phyloP scores from a whole-genome alignment of 2,329 filamentous ascomycete genomes.

The Aspergillus ruber region DNA sequence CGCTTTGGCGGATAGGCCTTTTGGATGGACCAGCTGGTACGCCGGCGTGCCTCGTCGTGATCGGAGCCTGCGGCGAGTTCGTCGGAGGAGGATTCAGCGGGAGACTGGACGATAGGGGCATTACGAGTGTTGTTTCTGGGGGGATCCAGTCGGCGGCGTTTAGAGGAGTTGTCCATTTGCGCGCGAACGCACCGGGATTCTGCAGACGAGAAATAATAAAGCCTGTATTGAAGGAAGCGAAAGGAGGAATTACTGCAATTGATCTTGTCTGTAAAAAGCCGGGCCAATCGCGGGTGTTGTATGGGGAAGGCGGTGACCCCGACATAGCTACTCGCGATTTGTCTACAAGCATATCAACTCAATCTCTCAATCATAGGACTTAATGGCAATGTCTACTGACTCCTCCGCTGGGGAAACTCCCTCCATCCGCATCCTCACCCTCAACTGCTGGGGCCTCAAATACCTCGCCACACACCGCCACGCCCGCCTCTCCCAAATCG shows the following conservation, averaged over 20 bases:
- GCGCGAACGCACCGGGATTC: conserved; percentile 15
- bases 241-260: neutral
- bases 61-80: conserved; percentile 33
- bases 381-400: neutral
- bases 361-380: neutral
- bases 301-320: too few species aligned
- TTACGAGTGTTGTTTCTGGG: conserved; percentile 15
- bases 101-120: conserved; percentile 15
- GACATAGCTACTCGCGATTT: too few species aligned
- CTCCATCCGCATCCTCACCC: conserved; percentile 67
- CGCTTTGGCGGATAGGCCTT: conserved; percentile 26
- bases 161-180: conserved; percentile 9
- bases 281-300: too few species aligned
- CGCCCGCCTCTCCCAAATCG: conserved; percentile 77
- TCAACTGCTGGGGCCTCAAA: conserved; percentile 97
- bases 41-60: conserved; percentile 29
- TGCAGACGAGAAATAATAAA: conserved; percentile 5
- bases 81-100: conserved; percentile 33
- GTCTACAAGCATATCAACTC: too few species aligned
- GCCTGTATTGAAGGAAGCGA: neutral
- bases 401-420: too few species aligned
- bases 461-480: conserved; percentile 71
- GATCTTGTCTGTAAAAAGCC: too few species aligned
- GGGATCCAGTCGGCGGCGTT: conserved; percentile 22
- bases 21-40: conserved; percentile 29